Evolutionary conservation across 2,329 filamentous ascomycete species (phyloP), one percentile per base, ranked within the genome.

Genomic region (Coniochaeta sp.): DNA sequence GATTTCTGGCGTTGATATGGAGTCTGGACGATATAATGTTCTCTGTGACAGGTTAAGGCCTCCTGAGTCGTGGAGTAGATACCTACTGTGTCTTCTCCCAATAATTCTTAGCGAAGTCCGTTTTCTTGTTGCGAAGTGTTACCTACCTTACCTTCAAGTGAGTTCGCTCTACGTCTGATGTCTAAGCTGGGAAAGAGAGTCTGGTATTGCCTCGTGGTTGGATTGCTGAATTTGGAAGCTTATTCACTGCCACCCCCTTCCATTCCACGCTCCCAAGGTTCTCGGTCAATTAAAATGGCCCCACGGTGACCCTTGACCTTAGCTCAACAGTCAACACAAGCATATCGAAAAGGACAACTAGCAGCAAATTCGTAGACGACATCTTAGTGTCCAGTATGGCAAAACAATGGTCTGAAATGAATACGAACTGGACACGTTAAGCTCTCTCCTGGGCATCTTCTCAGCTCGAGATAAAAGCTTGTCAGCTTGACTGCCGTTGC

Each of bases 371-470:
- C 6, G n/a, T 31, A 3, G 47, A 52, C 47, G 47, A 43, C 47
- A 59, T 34, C 33, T n/a, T 40, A 43, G 14, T 8, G 26, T 36
- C 24, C 16, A 33, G 58, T 28, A 59, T 24, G 54, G n/a, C 47
- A n/a, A 56, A 8, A 34, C 14, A 50, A 44, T 44, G 36, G 58
- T 5, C 33, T 40, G 26, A 33, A 31, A 24, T 52, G 47, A 59
- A 63, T 65, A 66, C 62, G 62, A 67, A 66, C 60, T 66, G 66
- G 65, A 64, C 67, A 68, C 64, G 64, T 67, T 65, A 44, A 56
- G n/a, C 36, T 26, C 61, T 43, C 19, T 47, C 26, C n/a, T n/a
- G 44, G 44, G 28, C 5, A 31, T 52, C n/a, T 14, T n/a, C 31
- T 6, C 40, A 38, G 33, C 26, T 56, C 9, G 11, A 17, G 56